These are phyloP conservation scores for Penicillium oxalicum DNA, from an alignment of 2,329 filamentous ascomycete species.

Conservation along the genomic window DNA sequence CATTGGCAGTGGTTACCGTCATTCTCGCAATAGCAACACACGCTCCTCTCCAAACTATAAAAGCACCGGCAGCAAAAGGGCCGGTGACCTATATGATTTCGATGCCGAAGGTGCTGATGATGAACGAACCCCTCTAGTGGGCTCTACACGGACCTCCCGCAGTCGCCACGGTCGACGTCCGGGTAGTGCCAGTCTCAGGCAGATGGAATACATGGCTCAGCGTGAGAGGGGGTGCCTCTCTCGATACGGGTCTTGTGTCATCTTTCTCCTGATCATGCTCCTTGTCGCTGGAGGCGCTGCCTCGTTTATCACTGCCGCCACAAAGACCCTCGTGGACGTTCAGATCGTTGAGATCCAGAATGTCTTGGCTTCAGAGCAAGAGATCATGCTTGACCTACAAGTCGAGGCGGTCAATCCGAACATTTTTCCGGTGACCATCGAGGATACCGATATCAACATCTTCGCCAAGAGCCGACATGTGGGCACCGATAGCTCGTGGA, in stretches of 20 bases:
- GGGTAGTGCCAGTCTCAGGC: conserved; percentile 54
- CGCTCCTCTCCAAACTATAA: conserved; percentile 49
- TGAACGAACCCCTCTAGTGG: conserved; percentile 77
- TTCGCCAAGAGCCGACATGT: conserved; percentile 92
- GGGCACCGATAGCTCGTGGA: conserved; percentile 50
- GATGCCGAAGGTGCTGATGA: conserved; percentile 80
- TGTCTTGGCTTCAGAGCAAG: conserved; percentile 86
- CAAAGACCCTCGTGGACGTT: conserved; percentile 76
- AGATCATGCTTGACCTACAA: conserved; percentile 87
- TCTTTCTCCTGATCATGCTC: conserved; percentile 74
- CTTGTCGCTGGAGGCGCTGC: conserved; percentile 79
- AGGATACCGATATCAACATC: conserved; percentile 81
- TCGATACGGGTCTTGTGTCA: conserved; percentile 78
- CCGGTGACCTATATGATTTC: conserved; percentile 64
- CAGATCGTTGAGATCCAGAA: conserved; percentile 76
- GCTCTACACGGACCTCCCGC: conserved; percentile 54
- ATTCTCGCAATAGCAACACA: conserved; percentile 66
- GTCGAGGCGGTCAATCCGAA: conserved; percentile 90
- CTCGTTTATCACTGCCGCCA: conserved; percentile 85
- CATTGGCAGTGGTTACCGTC: conserved; percentile 50
- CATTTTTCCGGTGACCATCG: conserved; percentile 77
- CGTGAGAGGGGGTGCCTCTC: conserved; percentile 59
- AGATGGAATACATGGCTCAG: conserved; percentile 68
- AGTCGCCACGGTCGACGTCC: conserved; percentile 52
- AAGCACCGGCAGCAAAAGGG: conserved; percentile 46